Base-by-base conservation (phyloP, 2,329 filamentous ascomycete species). In the Epicoccum sorghinum region DNA sequence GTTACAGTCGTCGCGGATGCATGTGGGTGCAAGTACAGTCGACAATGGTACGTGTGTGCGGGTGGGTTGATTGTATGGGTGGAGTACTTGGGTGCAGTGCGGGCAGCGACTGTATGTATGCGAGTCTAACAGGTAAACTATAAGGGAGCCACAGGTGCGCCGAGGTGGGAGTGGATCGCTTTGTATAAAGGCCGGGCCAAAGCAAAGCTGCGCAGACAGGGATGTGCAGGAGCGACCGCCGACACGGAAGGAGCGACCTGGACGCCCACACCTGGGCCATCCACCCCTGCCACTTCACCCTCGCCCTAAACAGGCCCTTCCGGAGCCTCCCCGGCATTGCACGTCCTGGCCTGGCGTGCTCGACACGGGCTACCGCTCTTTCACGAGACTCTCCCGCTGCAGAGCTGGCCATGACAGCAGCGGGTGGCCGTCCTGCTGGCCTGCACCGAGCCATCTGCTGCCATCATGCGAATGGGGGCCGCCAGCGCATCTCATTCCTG, bases 281-380 rank as follows among this genome's bases (percentile, higher is more conserved):
- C 9, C 32, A 22, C 50, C 60, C 61, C 57, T 60, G 54, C 18
- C 52, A 38, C 46, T 39, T 44, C 48, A 51, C 40, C 45, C 43
- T 49, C 45, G 53, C 55, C 52, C 52, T 55, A 59, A 57, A 56
- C 54, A 61, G 48, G 57, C 51, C 49, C 44, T 55, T 49, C 55
- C 64, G 60, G 60, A 59, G 29, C 54, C 41, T 57, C 58, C 55
- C 62, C 64, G 64, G 62, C 62, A 66, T 58, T 62, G 58, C 61
- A 57, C 51, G 48, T 51, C 61, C 54, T 61, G 60, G 58, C 62
- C 46, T 47, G 42, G 48, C 51, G 41, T 56, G 40, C 44, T 37
- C 23, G 22, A 36, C 27, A 38, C 40, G 43, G 50, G 42, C 49
- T 58, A 55, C 55, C 61, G 57, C 57, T 57, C 51, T 59, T 53